These are phyloP conservation scores for Leccinum truebloodii DNA, from an alignment of 768 basidiomycete genomes.

Conservation along the genomic window DNA sequence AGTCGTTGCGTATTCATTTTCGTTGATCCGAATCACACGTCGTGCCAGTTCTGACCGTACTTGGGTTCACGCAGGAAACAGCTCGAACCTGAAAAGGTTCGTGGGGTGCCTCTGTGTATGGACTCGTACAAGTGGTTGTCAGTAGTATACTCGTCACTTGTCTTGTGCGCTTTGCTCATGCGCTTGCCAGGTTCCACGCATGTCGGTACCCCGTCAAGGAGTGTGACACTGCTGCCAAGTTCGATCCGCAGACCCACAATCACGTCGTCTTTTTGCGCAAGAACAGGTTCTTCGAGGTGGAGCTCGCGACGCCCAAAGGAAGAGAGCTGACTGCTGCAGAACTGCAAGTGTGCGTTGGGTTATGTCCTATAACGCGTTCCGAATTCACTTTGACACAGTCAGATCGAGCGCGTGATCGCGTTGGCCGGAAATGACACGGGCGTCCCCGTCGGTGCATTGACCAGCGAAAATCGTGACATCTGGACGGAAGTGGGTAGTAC, in stretches of 20 bases:
- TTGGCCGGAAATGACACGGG: constrained; percentile 51
- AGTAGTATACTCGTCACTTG: background rate
- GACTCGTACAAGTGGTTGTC: constrained; percentile 88
- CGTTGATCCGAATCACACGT: background rate
- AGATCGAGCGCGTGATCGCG: constrained; percentile 69
- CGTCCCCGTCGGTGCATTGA: constrained; percentile 76
- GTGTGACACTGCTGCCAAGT: constrained; percentile 81
- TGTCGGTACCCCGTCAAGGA: constrained; percentile 85
- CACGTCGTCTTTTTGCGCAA: constrained; percentile 91
- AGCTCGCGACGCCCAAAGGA: constrained; percentile 63
- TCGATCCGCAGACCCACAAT: constrained; percentile 70
- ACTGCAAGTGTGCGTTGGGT: constrained; percentile 61
- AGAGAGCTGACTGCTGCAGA: constrained; percentile 75
- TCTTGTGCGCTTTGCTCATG: background rate
- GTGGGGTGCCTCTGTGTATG: constrained; percentile 83
- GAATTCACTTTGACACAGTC: constrained; percentile 37
- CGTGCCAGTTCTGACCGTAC: background rate
- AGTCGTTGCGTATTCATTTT: constrained; percentile 50
- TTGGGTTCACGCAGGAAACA: constrained; percentile 47
- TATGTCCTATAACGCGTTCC: background rate
- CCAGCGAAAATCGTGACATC: constrained; percentile 83
- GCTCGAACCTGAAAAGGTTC: constrained; percentile 87
- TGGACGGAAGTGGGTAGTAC: constrained; percentile 83
- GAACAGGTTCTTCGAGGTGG: constrained; percentile 87
- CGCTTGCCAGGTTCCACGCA: constrained; percentile 74